Percentiles rank a stretch among this genome's conserved stretches.
These are phyloP conservation scores for Colletotrichum neosansevieriae DNA, from an alignment of 2,329 filamentous ascomycete genomes.

Conservation along the genomic window DNA sequence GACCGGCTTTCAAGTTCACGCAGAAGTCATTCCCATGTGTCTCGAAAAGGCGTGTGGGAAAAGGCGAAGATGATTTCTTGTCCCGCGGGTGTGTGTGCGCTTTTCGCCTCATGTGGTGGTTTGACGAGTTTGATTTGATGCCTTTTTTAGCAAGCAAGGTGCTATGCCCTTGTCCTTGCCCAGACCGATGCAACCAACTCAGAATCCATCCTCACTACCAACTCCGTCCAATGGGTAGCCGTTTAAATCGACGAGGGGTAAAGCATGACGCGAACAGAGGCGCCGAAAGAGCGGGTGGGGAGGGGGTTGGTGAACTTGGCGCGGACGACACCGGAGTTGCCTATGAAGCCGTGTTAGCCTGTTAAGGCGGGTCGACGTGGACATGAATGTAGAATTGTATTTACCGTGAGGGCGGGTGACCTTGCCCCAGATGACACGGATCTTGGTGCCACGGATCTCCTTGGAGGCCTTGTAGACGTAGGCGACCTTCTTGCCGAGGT, in stretches of 20 bases:
- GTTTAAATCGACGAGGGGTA: conserved; percentile 97
- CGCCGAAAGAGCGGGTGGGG: conserved; percentile 95
- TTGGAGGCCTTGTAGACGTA: conserved; percentile 97
- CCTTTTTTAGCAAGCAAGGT: conserved; percentile 60
- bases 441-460: conserved; percentile 97
- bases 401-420: conserved; percentile 94
- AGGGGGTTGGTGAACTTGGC: conserved; percentile 98
- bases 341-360: conserved; percentile 55
- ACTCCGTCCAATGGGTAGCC: conserved; percentile 64
- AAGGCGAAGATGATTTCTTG: conserved; percentile 41
- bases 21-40: conserved; percentile 40
- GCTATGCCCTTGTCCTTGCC: conserved; percentile 67
- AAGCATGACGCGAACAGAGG: conserved; percentile 96
- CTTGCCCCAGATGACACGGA: conserved; percentile 99
- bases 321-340: conserved; percentile 98
- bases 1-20: conserved; percentile 28
- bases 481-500: conserved; percentile 98
- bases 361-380: conserved; percentile 1
- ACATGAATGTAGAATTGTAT: conserved; percentile 45
- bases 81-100: conserved; percentile 39
- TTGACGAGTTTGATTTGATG: conserved; percentile 67
- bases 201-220: conserved; percentile 73
- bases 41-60: conserved; percentile 42
- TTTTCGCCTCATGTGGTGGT: conserved; percentile 44
- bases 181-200: conserved; percentile 70